phyloP scores from a whole-genome alignment of 2,329 filamentous ascomycete genomes.

The Verticillium isaacii region DNA sequence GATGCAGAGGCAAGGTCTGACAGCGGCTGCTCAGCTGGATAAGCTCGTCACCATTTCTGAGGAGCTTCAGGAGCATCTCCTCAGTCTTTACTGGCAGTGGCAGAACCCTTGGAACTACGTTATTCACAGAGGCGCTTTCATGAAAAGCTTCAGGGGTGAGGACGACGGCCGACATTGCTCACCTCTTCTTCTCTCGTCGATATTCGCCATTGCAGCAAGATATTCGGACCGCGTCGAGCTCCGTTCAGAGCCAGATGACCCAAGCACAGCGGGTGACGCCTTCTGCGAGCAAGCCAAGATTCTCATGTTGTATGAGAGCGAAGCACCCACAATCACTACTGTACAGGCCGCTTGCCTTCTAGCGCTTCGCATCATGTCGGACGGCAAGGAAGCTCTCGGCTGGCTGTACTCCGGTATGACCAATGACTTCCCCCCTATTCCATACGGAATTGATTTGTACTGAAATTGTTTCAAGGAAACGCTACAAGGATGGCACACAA shows the following conservation, averaged over 20 bases:
- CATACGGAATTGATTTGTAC: background rate
- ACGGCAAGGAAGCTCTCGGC: constrained; percentile 16
- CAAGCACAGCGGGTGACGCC: constrained; percentile 25
- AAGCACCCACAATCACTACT: constrained; percentile 16
- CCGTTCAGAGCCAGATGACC: constrained; percentile 20
- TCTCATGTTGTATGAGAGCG: constrained; percentile 14
- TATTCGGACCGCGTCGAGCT: constrained; percentile 26
- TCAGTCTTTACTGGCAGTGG: constrained; percentile 20
- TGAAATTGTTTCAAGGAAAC: constrained; percentile 8
- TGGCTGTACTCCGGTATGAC: constrained; percentile 15
- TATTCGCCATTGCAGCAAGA: constrained; percentile 27
- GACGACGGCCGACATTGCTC: constrained; percentile 18
- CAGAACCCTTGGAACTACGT: constrained; percentile 22
- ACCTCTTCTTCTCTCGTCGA: constrained; percentile 25
- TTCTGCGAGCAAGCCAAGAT: constrained; percentile 23
- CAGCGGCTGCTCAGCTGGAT: constrained; percentile 9
- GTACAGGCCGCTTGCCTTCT: constrained; percentile 17
- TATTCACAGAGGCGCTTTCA: constrained; percentile 15
- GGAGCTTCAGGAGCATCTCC: constrained; percentile 18
- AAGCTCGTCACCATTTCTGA: constrained; percentile 7
- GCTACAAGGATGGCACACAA: constrained; percentile 19
- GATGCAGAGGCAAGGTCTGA: constrained; percentile 7
- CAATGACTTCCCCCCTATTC: background rate
- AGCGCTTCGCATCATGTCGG: constrained; percentile 13
- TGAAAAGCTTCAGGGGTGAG: constrained; percentile 8